phyloP scores from a whole-genome alignment of 495 filamentous ascomycete genomes.

The Immersiella caudata region DNA sequence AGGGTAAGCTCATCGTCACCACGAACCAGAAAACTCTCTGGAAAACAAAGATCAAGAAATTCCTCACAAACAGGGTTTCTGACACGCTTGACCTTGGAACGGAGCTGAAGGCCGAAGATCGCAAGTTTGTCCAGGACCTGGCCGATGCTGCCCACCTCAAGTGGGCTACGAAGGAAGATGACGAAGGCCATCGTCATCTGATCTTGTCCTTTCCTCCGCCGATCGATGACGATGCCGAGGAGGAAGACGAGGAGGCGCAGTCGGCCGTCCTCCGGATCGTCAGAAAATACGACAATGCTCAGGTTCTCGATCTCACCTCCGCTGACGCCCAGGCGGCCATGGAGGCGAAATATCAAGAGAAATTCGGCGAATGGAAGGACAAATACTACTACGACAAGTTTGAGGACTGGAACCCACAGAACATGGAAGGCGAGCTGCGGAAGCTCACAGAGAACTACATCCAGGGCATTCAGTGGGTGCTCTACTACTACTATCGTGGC shows the following conservation, averaged over 20 bases:
- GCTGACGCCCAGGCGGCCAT: conserved; percentile 76
- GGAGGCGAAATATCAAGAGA: conserved; percentile 80
- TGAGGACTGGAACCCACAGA: conserved; percentile 74
- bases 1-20: conserved; percentile 73
- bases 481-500: conserved; percentile 97
- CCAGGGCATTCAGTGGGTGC: conserved; percentile 95
- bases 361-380: conserved; percentile 90
- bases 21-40: conserved; percentile 78
- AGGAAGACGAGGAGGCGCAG: conserved; percentile 80
- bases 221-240: conserved; percentile 63
- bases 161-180: conserved; percentile 80
- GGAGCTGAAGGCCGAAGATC: conserved; percentile 78
- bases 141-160: conserved; percentile 78
- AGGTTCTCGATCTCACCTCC: conserved; percentile 75
- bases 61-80: conserved; percentile 63
- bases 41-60: conserved; percentile 74
- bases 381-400: conserved; percentile 91
- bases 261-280: conserved; percentile 81
- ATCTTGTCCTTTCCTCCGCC: conserved; percentile 63
- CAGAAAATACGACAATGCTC: conserved; percentile 86
- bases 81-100: conserved; percentile 69
- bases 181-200: conserved; percentile 77
- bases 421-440: conserved; percentile 75
- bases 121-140: conserved; percentile 88
- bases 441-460: conserved; percentile 95